Evolutionary conservation across 768 basidiomycete genomes (phyloP).

Genomic region (Chalciporus pseudorubinellus): DNA sequence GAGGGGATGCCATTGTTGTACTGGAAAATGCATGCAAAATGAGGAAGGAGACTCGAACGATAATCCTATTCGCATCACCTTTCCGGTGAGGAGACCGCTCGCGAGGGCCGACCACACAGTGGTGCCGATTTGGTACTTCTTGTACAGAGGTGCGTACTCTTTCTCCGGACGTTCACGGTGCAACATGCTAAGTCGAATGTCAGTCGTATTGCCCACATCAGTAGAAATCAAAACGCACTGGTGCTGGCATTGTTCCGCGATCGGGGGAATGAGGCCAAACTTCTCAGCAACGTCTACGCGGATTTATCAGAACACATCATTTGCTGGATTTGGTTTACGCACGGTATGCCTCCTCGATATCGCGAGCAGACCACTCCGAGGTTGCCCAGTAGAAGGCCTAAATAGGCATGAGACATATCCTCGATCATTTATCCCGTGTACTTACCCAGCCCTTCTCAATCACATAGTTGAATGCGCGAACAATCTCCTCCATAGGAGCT

Average conservation of each 20-base stretch:
- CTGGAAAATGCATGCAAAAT: slow-evolving; percentile 19
- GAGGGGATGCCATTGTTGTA: slow-evolving; percentile 51
- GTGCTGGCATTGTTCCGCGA: slow-evolving; percentile 52
- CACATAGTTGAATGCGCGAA: slow-evolving; percentile 56
- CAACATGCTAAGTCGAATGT: slow-evolving; percentile 39
- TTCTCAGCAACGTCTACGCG: slow-evolving; percentile 46
- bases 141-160: slow-evolving; percentile 48
- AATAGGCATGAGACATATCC: not conserved
- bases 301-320: not conserved
- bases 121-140: slow-evolving; percentile 45
- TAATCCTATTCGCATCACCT: slow-evolving; percentile 26
- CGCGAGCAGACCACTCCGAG: slow-evolving; percentile 54
- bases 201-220: not conserved
- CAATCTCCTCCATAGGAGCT: slow-evolving; percentile 52
- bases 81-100: slow-evolving; percentile 55
- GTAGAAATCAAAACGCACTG: slow-evolving; percentile 26
- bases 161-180: slow-evolving; percentile 54
- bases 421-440: not conserved
- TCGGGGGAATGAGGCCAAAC: slow-evolving; percentile 48
- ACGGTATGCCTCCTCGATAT: slow-evolving; percentile 47
- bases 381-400: slow-evolving; percentile 49
- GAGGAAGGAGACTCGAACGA: not conserved
- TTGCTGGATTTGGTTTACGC: not conserved
- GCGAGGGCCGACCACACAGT: slow-evolving; percentile 58
- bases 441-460: slow-evolving; percentile 48